These are phyloP conservation scores for Gyromitra esculenta DNA, from an alignment of 2,329 filamentous ascomycete genomes.

Conservation along the genomic window DNA sequence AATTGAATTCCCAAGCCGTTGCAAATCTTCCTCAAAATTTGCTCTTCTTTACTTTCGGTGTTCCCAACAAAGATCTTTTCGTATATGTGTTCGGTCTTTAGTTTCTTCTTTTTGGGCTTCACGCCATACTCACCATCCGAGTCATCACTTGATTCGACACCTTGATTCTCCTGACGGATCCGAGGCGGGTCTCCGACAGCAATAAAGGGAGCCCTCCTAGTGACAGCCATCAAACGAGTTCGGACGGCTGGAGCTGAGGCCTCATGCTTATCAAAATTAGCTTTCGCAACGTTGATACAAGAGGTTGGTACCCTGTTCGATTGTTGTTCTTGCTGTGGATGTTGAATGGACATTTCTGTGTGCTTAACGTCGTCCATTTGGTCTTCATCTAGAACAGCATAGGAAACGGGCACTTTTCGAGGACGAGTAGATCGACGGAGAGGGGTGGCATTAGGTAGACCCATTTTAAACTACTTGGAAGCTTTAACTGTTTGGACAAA, in stretches of 20 bases:
- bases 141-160: conserved; percentile 11
- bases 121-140: conserved; percentile 37
- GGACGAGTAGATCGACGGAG: conserved; percentile 34
- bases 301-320: not conserved
- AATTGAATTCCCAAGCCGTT: conserved; percentile 25
- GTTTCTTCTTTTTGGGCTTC: conserved; percentile 37
- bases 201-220: not conserved
- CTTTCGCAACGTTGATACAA: not conserved
- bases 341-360: conserved; percentile 10
- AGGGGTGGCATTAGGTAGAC: not conserved
- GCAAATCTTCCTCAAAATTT: conserved; percentile 35
- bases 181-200: not conserved
- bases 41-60: conserved; percentile 14
- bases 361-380: conserved; percentile 11
- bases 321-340: conserved; percentile 1
- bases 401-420: conserved; percentile 26
- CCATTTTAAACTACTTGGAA: conserved; percentile 12
- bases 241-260: not conserved
- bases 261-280: conserved; percentile 1
- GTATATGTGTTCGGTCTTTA: conserved; percentile 16
- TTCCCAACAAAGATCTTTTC: conserved; percentile 7
- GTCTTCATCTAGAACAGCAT: conserved; percentile 29
- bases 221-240: not conserved
- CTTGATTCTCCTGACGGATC: not conserved
- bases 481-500: not conserved